Conservation (phyloP, 2,329 filamentous ascomycete species). For the Cadophora sp. region DNA sequence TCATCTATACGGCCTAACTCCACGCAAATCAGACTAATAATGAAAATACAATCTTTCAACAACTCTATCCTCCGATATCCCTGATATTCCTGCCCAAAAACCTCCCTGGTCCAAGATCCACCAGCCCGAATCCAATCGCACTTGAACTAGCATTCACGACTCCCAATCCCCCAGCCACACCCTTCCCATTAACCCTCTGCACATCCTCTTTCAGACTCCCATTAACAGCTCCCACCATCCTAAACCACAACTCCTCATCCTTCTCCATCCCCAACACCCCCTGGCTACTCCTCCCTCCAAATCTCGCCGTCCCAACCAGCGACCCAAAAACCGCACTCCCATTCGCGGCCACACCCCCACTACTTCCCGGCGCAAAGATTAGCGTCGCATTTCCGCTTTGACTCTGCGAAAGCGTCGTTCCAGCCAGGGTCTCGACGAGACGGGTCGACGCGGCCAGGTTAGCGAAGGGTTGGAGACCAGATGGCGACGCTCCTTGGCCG, state of each 20-base stretch:
- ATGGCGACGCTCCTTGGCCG: conserved; percentile 51
- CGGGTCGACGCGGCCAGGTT: conserved; percentile 35
- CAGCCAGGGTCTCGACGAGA: conserved; percentile 40
- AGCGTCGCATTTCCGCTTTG: conserved; percentile 65
- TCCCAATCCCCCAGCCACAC: not conserved
- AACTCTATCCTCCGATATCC: not conserved
- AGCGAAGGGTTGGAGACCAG: conserved; percentile 46
- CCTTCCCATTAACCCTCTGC: conserved; percentile 45
- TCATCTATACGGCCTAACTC: too few relatives aligned
- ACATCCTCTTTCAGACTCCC: conserved; percentile 55
- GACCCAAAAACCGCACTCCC: conserved; percentile 55
- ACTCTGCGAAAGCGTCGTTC: conserved; percentile 52
- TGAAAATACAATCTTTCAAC: too few relatives aligned
- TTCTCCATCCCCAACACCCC: conserved; percentile 24
- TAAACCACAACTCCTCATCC: conserved; percentile 57
- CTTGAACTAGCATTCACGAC: not conserved
- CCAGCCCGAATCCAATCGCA: not conserved
- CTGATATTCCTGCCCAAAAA: not conserved
- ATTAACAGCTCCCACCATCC: conserved; percentile 60
- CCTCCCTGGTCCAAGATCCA: not conserved
- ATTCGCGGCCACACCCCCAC: conserved; percentile 44
- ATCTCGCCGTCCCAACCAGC: conserved; percentile 60
- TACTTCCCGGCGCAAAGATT: conserved; percentile 50
- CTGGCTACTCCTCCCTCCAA: conserved; percentile 51
- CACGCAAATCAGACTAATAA: too few relatives aligned